Percentiles rank a stretch among this genome's conserved stretches.
Evolutionary conservation across 768 basidiomycete species (phyloP).

Genomic region (Cystofilobasidium bisporidii): DNA sequence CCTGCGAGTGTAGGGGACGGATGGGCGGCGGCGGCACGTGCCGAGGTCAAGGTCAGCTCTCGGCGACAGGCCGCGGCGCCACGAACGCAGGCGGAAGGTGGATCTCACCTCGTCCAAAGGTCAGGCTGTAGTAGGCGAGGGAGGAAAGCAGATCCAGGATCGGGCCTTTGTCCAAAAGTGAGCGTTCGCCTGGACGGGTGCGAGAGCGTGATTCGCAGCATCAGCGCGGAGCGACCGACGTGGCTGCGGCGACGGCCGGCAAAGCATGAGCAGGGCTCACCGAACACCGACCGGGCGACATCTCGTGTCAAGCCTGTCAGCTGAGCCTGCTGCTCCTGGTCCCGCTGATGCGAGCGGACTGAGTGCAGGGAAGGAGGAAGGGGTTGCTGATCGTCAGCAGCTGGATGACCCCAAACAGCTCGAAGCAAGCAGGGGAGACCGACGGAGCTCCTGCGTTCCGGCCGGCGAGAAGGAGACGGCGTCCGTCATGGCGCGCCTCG

Average conservation of each 20-base stretch:
- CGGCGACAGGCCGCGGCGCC: not conserved
- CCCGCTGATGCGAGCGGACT: conserved; percentile 81
- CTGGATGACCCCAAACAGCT: not conserved
- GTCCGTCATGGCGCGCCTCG: not conserved
- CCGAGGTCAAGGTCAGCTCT: not conserved
- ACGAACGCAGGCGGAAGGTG: not conserved
- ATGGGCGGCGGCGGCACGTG: too few species aligned
- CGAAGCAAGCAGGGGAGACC: not conserved
- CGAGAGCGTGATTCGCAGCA: conserved; percentile 14
- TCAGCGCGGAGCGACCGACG: too few species aligned
- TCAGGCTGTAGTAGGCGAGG: conserved; percentile 62
- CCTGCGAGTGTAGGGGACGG: conserved; percentile 43
- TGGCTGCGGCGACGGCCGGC: not conserved
- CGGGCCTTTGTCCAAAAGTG: conserved; percentile 69
- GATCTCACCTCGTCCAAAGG: conserved; percentile 57
- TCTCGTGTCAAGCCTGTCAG: conserved; percentile 66
- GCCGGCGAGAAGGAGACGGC: not conserved
- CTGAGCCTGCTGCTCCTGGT: conserved; percentile 63
- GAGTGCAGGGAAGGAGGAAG: not conserved
- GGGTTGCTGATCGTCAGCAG: too few species aligned
- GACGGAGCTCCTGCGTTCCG: conserved; percentile 1
- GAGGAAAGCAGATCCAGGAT: conserved; percentile 64
- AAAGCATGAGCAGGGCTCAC: conserved; percentile 45
- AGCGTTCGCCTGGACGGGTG: conserved; percentile 56
- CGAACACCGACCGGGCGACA: conserved; percentile 66